A percentile compares a stretch with the other conserved stretches of the same genome.
Evolutionary conservation across 768 basidiomycete genomes (phyloP).

Genomic region (Hortiboletus flavorubellus): DNA sequence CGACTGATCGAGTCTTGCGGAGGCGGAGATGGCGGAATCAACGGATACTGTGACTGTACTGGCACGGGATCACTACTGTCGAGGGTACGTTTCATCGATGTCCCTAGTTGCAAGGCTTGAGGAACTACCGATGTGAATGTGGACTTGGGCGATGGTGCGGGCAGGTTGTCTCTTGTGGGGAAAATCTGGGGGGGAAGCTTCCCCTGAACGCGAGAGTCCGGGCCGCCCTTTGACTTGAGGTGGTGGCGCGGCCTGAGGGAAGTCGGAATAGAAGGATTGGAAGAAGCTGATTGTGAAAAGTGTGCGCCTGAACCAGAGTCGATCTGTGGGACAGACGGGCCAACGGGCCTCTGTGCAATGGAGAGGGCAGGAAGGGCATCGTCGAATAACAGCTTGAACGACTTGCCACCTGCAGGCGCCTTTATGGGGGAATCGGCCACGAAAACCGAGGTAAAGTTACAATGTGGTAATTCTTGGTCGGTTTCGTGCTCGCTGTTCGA

Average conservation of each 20-base stretch:
- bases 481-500: conserved; percentile 37
- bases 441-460: conserved; percentile 43
- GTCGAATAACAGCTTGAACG: conserved; percentile 68
- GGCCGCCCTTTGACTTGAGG: conserved; percentile 4
- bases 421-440: conserved; percentile 74
- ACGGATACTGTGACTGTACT: conserved; percentile 25
- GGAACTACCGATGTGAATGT: not conserved
- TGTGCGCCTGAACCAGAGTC: not conserved
- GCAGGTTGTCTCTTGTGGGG: conserved; percentile 4
- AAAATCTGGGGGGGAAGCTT: conserved; percentile 11
- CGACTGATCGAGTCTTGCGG: conserved; percentile 33
- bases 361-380: conserved; percentile 35
- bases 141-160: not conserved
- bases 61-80: conserved; percentile 29
- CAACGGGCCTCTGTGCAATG: conserved; percentile 15
- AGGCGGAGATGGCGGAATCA: conserved; percentile 73
- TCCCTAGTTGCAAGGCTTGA: conserved; percentile 15
- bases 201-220: not conserved
- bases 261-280: not conserved
- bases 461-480: conserved; percentile 30
- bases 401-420: conserved; percentile 49
- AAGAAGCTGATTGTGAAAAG: not conserved
- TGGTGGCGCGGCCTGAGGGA: not conserved
- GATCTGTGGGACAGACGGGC: not conserved
- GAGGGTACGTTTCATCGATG: conserved; percentile 45